Evolutionary conservation across 306 rosid species (phyloP), one percentile per base, ranked within the genome.

Genomic region (Castanea mollissima): DNA sequence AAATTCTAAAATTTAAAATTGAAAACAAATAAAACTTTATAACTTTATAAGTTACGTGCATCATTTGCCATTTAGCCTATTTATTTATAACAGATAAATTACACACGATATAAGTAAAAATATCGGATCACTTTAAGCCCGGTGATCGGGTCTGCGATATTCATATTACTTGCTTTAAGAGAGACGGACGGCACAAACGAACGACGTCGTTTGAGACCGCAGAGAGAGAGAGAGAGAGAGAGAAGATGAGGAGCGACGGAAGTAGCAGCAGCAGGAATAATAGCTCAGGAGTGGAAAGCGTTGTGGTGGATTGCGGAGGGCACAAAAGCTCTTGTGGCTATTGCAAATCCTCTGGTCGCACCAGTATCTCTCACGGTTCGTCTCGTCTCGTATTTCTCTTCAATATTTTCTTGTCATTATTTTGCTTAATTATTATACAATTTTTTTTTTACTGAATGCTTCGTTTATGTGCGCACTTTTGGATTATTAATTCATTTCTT

Each of bases 341-440:
- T 62, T 95, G 99, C 76, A 82, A 79, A 90, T 90, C 97, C 55
- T 69, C 88, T 9, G 81, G 87, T 83, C 89, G 74, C 62, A 76
- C 84, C 77, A 90, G 99, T 85, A 82, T 91, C 88, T 86, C 97
- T 83, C 94, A 95, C 51, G 98, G 99, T 95, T 76, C 32, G 67
- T 71, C 38, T 16, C 57, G 46, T 38, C 46, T 54, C 34, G 11
- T 38, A 2, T 38, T 38, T 38, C 46, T 41, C 46, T 7, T 41
- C 46, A 41, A 41, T 41, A 0, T 41, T 72, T 3, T 62, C 25
- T 3, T 16, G 49, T 35, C 35, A 44, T 63, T 10, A 14, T 46
- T 18, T 38, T 35, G 35, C 8, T 25, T 57, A 23, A 5, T n/a
- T 10, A 49, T 49, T 49, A 13, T 49, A 12, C 54, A 49, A 49